Base-by-base conservation (phyloP, 2,329 filamentous ascomycete genomes). In the Tympanopsis confertula region DNA sequence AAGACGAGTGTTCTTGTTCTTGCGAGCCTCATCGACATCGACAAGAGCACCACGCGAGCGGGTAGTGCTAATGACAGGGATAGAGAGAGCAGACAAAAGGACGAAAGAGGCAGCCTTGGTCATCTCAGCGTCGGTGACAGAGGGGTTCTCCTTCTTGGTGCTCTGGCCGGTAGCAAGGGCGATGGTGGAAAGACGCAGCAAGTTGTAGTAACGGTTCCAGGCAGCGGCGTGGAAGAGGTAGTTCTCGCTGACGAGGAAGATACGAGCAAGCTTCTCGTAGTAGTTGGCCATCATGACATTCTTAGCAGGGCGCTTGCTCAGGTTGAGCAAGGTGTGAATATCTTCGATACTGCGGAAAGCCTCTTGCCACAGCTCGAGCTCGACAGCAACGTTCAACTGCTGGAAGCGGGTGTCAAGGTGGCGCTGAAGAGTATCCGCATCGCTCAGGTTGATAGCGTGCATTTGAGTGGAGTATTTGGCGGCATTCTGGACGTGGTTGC, bases 231-330 rank as follows among this genome's bases (percentile, higher is more conserved):
- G 91, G 79, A 98, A 98, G 35, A 98, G 79, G 60, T 96, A 96
- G 71, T 98, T 98, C 67, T 96, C 91, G 61, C 89, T 94, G 48
- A 96, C 91, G 45, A 98, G 77, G 74, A 98, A 98, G 60, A 98
- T 98, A 46, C 88, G 80, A 29, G 91, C 95, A 41, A 98, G 79
- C 69, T 96, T 96, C 73, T 98, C 91, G 64, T 96, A 98, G 74
- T 98, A 98, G 70, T 96, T 98, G 65, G 91, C 91, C 91, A 98
- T 98, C 91, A 98, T 96, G 57, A 95, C 73, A 59, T 95, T 95
- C 81, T 96, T 96, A 39, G 91, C 82, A 28, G 88, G 88, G 39
- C 91, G 85, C 76, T 96, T 96, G 81, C 89, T 96, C 50, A 96
- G 74, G 68, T 82, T 96, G 49, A 98, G 78, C 39, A 98, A 77